Percentiles rank a stretch among this genome's conserved stretches.
Evolutionary conservation across 805 yeast species (phyloP).

Genomic region (Wickerhamomyces chaumierensis): DNA sequence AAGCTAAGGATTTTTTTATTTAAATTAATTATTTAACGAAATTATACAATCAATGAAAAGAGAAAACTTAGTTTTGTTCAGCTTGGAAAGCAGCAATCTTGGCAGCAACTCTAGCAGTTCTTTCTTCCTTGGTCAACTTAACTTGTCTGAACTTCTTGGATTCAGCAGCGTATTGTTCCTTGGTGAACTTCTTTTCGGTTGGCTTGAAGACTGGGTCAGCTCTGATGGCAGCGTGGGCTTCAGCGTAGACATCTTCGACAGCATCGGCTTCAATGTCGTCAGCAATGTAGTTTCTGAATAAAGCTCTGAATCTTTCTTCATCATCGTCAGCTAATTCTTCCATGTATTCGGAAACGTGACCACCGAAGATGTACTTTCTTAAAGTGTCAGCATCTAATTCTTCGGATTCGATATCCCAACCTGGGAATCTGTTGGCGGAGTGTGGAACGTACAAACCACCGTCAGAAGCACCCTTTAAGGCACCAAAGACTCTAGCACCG

Average conservation of each 20-base stretch:
- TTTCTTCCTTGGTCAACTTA: constrained; percentile 87
- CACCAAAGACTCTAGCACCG: constrained; percentile 99
- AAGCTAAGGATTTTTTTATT: neutral
- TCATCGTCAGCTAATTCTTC: constrained; percentile 99
- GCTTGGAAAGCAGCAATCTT: constrained; percentile 87
- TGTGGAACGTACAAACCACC: constrained; percentile 99
- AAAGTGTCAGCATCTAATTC: constrained; percentile 95
- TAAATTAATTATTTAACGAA: too few relatives aligned
- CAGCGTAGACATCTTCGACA: constrained; percentile 87
- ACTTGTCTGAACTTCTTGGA: constrained; percentile 82
- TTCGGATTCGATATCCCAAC: constrained; percentile 98
- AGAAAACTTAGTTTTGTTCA: constrained; percentile 18
- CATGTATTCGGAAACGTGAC: constrained; percentile 99
- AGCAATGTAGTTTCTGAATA: constrained; percentile 92
- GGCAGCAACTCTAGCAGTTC: constrained; percentile 78
- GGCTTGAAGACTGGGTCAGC: constrained; percentile 89
- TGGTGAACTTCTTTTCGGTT: constrained; percentile 86
- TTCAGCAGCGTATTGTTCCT: constrained; percentile 96
- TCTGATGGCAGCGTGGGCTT: constrained; percentile 94
- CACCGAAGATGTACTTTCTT: constrained; percentile 99
- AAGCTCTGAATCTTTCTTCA: constrained; percentile 96
- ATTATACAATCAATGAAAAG: constrained; percentile 9
- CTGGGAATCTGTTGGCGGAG: constrained; percentile 99
- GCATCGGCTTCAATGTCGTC: constrained; percentile 97
- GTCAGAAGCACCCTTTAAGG: constrained; percentile 99